These are phyloP conservation scores for Papiliotrema nemorosa DNA, from an alignment of 1,284 basidiomycete species.

Conservation along the genomic window DNA sequence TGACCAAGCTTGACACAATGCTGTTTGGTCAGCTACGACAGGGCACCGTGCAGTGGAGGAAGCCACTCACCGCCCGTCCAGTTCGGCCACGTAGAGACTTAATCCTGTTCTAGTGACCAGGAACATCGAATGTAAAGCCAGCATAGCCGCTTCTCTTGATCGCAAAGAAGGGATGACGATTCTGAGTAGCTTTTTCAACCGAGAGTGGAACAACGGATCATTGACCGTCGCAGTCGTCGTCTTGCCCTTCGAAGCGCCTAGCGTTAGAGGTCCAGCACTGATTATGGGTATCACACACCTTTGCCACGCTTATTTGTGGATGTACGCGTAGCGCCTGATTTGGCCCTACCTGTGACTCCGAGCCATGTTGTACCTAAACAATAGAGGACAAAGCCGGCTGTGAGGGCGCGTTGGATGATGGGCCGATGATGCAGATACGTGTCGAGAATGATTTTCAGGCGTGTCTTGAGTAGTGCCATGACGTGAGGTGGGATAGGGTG, in stretches of 20 bases:
- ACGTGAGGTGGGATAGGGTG: conserved; percentile 1
- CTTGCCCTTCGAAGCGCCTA: conserved; percentile 3
- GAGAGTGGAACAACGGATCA: conserved; percentile 83
- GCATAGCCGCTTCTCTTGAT: conserved; percentile 80
- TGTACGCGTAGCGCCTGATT: conserved; percentile 7
- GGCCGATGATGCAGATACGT: conserved; percentile 63
- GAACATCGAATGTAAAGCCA: conserved; percentile 82
- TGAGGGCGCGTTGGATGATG: conserved; percentile 64
- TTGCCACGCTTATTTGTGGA: conserved; percentile 10
- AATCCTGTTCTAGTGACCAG: conserved; percentile 85
- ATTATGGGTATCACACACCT: no score
- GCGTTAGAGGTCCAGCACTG: no score
- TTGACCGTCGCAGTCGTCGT: conserved; percentile 51
- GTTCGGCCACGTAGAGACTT: conserved; percentile 88
- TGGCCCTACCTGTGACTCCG: conserved; percentile 30
- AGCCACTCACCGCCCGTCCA: conserved; percentile 76
- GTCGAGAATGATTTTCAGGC: conserved; percentile 17
- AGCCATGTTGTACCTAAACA: conserved; percentile 35
- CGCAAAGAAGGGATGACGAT: conserved; percentile 85
- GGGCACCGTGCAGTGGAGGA: neutral
- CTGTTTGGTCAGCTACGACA: conserved; percentile 48
- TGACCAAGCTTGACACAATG: conserved; percentile 93
- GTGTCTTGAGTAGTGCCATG: conserved; percentile 6
- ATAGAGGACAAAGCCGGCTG: conserved; percentile 43
- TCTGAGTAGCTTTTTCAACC: conserved; percentile 70